Evolutionary conservation across 164 flowering plant genomes (phyloP).

Genomic region (Umbellularia californica): DNA sequence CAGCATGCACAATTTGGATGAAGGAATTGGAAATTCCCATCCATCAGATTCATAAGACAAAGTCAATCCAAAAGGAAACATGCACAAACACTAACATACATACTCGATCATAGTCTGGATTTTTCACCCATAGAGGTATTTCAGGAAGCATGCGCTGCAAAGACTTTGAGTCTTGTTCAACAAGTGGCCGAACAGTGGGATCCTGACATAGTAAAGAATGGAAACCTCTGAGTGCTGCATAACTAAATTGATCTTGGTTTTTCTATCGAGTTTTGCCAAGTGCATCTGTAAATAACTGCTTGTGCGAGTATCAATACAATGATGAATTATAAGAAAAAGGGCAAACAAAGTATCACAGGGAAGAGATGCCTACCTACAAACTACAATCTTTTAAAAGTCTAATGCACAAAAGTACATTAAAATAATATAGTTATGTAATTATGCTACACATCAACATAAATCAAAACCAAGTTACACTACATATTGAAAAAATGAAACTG

Average conservation of each 20-base stretch:
- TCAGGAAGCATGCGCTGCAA: conserved; percentile 77
- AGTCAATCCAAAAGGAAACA: background rate
- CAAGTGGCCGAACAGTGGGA: conserved; percentile 75
- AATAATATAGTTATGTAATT: too few relatives aligned
- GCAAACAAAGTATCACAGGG: too few relatives aligned
- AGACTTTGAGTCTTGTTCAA: conserved; percentile 64
- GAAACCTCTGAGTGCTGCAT: background rate
- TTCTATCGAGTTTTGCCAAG: too few relatives aligned
- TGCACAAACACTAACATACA: conserved; percentile 13
- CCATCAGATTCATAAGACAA: background rate
- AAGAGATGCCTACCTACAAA: too few relatives aligned
- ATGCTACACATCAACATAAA: too few relatives aligned
- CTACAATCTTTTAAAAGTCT: too few relatives aligned
- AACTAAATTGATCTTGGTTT: background rate
- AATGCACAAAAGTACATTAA: too few relatives aligned
- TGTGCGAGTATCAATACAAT: too few relatives aligned
- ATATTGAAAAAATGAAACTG: too few relatives aligned
- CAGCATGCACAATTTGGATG: background rate
- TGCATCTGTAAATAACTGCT: too few relatives aligned
- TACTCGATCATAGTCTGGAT: conserved; percentile 96
- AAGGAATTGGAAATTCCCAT: background rate
- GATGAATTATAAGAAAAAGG: too few relatives aligned
- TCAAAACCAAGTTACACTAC: too few relatives aligned
- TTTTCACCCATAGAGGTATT: conserved; percentile 95
- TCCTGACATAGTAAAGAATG: conserved; percentile 35